Evolutionary conservation across 495 filamentous ascomycete genomes (phyloP).

Genomic region (Penicillium tannophilum): DNA sequence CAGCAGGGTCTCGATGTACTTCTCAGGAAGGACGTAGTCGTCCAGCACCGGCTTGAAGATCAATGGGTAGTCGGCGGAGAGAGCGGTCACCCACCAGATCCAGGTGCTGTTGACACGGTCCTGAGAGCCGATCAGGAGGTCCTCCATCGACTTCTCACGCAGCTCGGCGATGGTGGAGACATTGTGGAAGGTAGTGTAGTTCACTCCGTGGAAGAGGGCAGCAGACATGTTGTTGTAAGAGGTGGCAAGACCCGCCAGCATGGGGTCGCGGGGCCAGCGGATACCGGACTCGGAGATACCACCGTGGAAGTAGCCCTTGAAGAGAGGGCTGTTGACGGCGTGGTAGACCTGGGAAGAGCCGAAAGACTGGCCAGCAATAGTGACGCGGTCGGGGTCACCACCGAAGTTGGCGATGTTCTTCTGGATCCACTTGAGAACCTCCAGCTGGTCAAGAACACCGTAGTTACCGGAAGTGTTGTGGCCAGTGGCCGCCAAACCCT

Average conservation of each 20-base stretch:
- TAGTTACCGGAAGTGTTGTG: constrained; percentile 54
- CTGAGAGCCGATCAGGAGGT: constrained; percentile 23
- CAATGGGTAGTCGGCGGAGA: constrained; percentile 26
- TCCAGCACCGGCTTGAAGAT: constrained; percentile 37
- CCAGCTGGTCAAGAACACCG: constrained; percentile 42
- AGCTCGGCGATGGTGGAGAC: constrained; percentile 29
- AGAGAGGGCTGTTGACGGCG: constrained; percentile 32
- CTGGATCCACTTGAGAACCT: constrained; percentile 37
- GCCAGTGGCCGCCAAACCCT: constrained; percentile 23
- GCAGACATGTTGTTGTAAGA: constrained; percentile 31
- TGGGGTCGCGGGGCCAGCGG: constrained; percentile 32
- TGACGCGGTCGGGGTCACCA: constrained; percentile 54
- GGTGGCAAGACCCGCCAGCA: constrained; percentile 30
- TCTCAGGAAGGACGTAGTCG: constrained; percentile 30
- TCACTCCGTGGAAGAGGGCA: constrained; percentile 23
- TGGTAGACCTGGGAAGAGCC: constrained; percentile 47
- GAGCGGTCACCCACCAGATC: constrained; percentile 32
- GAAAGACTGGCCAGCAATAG: constrained; percentile 54
- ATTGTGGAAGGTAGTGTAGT: constrained; percentile 30
- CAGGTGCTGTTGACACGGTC: constrained; percentile 25
- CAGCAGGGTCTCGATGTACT: constrained; percentile 26
- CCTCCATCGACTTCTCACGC: constrained; percentile 29
- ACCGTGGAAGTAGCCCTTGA: constrained; percentile 31
- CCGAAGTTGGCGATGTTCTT: constrained; percentile 43
- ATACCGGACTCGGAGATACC: constrained; percentile 33